A percentile compares a stretch with the other conserved stretches of the same genome.
These are phyloP conservation scores for Spathaspora sp. DNA, from an alignment of 1,139 yeast genomes.

Conservation along the genomic window DNA sequence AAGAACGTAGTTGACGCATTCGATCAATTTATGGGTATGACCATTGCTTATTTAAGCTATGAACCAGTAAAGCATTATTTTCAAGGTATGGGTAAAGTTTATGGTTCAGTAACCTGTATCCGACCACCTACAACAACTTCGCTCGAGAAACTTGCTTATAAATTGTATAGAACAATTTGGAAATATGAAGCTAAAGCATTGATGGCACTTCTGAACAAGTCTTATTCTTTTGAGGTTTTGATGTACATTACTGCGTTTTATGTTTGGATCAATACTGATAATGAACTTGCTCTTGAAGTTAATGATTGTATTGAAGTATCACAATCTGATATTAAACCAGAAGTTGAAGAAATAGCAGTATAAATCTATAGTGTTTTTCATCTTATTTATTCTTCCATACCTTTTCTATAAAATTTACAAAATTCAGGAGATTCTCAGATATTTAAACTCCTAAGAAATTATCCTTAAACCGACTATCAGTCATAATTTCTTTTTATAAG, in stretches of 20 bases:
- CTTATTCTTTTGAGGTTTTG: slow-evolving; percentile 16
- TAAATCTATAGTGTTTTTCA: too few relatives aligned
- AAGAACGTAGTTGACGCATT: slow-evolving; percentile 26
- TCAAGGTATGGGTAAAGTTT: neutral
- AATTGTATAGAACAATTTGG: too few relatives aligned
- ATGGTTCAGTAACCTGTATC: too few relatives aligned
- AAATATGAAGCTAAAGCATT: neutral
- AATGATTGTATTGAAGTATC: slow-evolving; percentile 18
- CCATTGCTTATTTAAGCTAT: slow-evolving; percentile 24
- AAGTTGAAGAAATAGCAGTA: slow-evolving; percentile 14
- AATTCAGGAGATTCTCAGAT: too few relatives aligned
- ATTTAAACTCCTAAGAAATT: too few relatives aligned
- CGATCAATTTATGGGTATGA: slow-evolving; percentile 27
- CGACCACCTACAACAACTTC: too few relatives aligned
- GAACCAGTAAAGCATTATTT: slow-evolving; percentile 11
- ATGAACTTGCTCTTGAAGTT: slow-evolving; percentile 27
- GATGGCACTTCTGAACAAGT: slow-evolving; percentile 14
- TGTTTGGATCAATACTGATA: slow-evolving; percentile 37
- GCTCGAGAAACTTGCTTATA: too few relatives aligned
- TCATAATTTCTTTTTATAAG: too few relatives aligned
- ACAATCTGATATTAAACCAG: slow-evolving; percentile 23
- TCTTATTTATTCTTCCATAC: too few relatives aligned
- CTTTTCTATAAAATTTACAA: too few relatives aligned
- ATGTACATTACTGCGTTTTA: slow-evolving; percentile 24
- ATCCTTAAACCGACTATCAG: too few relatives aligned